Percentiles rank a stretch among this genome's conserved stretches.
Evolutionary conservation across 148 eudicot species (phyloP).

Genomic region (Amaranthus palmeri): DNA sequence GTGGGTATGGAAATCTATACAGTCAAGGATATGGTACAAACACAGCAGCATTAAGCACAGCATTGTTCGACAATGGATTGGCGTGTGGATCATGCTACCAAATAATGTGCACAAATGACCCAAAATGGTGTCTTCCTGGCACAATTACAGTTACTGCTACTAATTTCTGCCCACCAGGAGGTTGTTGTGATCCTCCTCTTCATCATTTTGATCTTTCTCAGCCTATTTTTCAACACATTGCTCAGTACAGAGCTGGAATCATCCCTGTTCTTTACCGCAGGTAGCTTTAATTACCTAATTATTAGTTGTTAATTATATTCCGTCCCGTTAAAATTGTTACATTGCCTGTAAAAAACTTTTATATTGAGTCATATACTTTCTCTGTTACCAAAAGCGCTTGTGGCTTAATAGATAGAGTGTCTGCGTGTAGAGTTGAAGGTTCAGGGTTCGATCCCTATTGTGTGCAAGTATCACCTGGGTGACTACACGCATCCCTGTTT

Average conservation of each 20-base stretch:
- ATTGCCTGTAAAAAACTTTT: too few species aligned
- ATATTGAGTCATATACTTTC: too few species aligned
- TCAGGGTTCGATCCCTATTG: too few species aligned
- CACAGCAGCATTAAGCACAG: constrained; percentile 74
- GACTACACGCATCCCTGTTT: too few species aligned
- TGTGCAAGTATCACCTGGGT: too few species aligned
- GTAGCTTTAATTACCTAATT: constrained; percentile 12
- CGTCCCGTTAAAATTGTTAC: too few species aligned
- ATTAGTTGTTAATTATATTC: too few species aligned
- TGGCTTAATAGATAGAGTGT: too few species aligned
- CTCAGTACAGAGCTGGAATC: constrained; percentile 66
- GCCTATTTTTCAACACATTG: constrained; percentile 73
- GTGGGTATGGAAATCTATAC: constrained; percentile 70
- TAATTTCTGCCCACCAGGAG: constrained; percentile 81
- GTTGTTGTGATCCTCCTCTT: constrained; percentile 79
- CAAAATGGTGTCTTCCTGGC: constrained; percentile 60
- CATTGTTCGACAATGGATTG: constrained; percentile 59
- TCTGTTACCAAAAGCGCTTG: too few species aligned
- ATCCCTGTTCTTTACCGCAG: constrained; percentile 65
- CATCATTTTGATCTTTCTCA: constrained; percentile 83
- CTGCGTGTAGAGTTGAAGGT: too few species aligned
- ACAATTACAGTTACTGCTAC: constrained; percentile 68
- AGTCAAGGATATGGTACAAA: constrained; percentile 71
- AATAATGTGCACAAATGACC: constrained; percentile 55
- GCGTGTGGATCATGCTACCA: constrained; percentile 80